phyloP scores from a whole-genome alignment of 306 rosid species.

The Biancaea sappan region DNA sequence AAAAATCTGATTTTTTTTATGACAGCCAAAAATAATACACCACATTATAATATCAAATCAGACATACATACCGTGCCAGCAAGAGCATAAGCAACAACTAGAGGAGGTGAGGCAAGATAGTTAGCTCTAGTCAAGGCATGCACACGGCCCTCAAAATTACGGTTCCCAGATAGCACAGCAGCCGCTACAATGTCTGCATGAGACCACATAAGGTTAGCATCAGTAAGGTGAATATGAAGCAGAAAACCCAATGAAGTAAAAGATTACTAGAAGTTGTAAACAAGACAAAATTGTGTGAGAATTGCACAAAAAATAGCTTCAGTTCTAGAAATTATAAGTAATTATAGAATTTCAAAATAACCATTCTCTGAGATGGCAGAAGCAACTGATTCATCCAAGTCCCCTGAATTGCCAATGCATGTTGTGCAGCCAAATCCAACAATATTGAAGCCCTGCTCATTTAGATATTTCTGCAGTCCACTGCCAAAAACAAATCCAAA shows the following conservation, averaged over 20 bases:
- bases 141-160: constrained; percentile 98
- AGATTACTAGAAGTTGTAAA: constrained; percentile 18
- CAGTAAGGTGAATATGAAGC: constrained; percentile 11
- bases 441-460: constrained; percentile 84
- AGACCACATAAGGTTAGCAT: constrained; percentile 26
- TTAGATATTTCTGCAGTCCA: constrained; percentile 80
- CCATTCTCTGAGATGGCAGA: constrained; percentile 90
- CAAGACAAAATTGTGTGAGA: neutral
- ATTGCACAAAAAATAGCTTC: constrained; percentile 23
- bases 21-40: constrained; percentile 19
- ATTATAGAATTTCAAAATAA: constrained; percentile 29
- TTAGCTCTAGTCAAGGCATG: constrained; percentile 98
- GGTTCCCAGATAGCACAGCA: constrained; percentile 96
- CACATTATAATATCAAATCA: constrained; percentile 20
- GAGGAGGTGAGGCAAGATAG: constrained; percentile 97
- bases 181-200: constrained; percentile 84
- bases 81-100: constrained; percentile 95
- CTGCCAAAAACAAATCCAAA: constrained; percentile 53
- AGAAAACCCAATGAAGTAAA: neutral
- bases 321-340: constrained; percentile 22
- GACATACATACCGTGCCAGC: constrained; percentile 84
- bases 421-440: constrained; percentile 98
- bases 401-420: constrained; percentile 96
- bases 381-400: constrained; percentile 75
- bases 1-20: constrained; percentile 15